Base-by-base conservation (phyloP, 371 early-diverging fungal species). In the Amoeboaphelidium protococcarum region DNA sequence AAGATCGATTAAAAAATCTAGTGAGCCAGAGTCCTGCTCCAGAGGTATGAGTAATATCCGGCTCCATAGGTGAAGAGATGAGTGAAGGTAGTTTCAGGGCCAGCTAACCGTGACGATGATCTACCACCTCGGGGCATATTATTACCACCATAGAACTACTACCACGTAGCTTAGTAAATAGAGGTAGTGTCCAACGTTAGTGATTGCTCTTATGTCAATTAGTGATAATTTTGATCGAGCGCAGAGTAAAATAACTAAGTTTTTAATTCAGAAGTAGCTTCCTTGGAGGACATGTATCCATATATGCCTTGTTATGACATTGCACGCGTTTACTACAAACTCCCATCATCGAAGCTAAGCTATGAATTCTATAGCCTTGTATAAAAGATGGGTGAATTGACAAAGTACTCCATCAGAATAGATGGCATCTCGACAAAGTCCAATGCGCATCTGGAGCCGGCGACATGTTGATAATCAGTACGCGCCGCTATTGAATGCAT, bases 361-460 rank as follows among this genome's bases (percentile, higher is more conserved):
- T n/a, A n/a, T n/a, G n/a, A n/a, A n/a, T n/a, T n/a, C n/a, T n/a
- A n/a, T n/a, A n/a, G n/a, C n/a, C n/a, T n/a, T n/a, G 71, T 54
- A 1, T 83, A 58, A 0, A 84, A 76, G 2, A 67, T 54, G 1
- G 82, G 81, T 22, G 74, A 71, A 16, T 72, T 65, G 0, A 79
- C 76, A 59, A 91, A 88, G 43, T 73, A 72, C 54, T 95, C 92
- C 80, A 87, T 80, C 44, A 95, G 59, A 43, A 86, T 83, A 1
- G 90, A 89, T 0, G 96, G 94, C 19, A 95, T 69, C 57, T 95
- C 96, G 0, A 88, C 91, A 67, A 91, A 89, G 61, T 95, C 96
- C 22, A 85, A 73, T 0, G 80, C 71, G 55, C 88, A 87, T 23
- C 96, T 73, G 2, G 96, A 92, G 27, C 81, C 89, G 1, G 86